A percentile compares a stretch with the other conserved stretches of the same genome.
Evolutionary conservation across 2,329 filamentous ascomycete genomes (phyloP).

Genomic region (Aspergillus sergii): DNA sequence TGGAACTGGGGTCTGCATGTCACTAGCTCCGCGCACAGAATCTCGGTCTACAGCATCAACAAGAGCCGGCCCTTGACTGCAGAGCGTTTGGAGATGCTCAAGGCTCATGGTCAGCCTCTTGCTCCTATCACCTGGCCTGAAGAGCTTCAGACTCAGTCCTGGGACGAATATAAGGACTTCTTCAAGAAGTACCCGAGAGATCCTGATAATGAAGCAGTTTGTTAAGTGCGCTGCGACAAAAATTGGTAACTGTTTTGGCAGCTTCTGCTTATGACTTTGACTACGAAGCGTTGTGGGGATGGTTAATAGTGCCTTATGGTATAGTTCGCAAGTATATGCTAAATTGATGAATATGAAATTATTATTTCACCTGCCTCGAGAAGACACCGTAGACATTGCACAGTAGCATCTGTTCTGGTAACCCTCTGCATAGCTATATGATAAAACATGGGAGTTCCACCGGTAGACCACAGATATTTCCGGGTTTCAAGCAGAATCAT

Average conservation of each 20-base stretch:
- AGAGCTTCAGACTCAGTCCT: not conserved
- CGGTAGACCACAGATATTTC: no score
- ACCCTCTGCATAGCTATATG: no score
- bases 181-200: not conserved
- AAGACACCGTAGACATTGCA: no score
- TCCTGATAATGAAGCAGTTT: not conserved
- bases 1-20: slow-evolving; percentile 53
- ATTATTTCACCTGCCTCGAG: not conserved
- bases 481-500: no score
- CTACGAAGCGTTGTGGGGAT: not conserved
- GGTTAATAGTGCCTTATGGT: not conserved
- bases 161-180: not conserved
- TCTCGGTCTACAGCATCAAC: slow-evolving; percentile 43
- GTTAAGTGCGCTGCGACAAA: not conserved
- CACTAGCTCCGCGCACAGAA: slow-evolving; percentile 41
- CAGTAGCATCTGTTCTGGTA: not conserved
- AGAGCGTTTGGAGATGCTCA: slow-evolving; percentile 26
- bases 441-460: no score
- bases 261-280: not conserved
- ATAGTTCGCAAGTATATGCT: not conserved
- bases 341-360: not conserved
- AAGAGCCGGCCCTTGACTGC: slow-evolving; percentile 30
- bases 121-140: not conserved
- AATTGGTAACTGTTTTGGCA: not conserved
- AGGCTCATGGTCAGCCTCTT: not conserved